A percentile compares a stretch with the other conserved stretches of the same genome.
Evolutionary conservation across 75 land plant species (phyloP).

Genomic region (Sequoiadendron giganteum): DNA sequence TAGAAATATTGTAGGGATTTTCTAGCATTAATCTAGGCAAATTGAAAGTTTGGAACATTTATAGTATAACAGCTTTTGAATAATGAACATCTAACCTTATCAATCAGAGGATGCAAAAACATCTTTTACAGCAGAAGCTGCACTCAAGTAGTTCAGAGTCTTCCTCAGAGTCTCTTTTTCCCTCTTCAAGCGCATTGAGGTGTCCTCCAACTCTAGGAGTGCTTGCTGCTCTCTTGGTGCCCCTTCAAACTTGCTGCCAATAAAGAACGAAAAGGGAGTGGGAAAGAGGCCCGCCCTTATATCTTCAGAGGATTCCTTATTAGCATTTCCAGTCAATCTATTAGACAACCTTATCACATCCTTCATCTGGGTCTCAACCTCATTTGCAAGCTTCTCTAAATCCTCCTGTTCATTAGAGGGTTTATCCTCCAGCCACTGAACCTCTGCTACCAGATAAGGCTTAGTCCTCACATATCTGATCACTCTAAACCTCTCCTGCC

Average conservation of each 20-base stretch:
- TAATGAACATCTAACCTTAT: conserved; percentile 1
- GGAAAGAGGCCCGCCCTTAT: conserved; percentile 77
- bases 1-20: background rate
- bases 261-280: conserved; percentile 96
- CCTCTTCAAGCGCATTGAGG: conserved; percentile 75
- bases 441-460: conserved; percentile 89
- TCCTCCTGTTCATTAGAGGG: conserved; percentile 62
- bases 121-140: conserved; percentile 94
- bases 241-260: conserved; percentile 94
- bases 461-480: conserved; percentile 56
- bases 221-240: conserved; percentile 98
- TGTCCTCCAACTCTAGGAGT: conserved; percentile 91
- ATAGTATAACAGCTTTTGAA: background rate
- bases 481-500: conserved; percentile 93
- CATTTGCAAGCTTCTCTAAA: conserved; percentile 68
- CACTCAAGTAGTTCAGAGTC: conserved; percentile 88
- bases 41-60: background rate
- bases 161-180: conserved; percentile 92
- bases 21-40: background rate
- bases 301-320: conserved; percentile 71
- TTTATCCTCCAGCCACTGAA: conserved; percentile 89
- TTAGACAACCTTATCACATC: conserved; percentile 92
- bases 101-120: conserved; percentile 71
- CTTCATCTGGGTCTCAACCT: conserved; percentile 89
- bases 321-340: conserved; percentile 73